These are phyloP conservation scores for Pythium graminicola DNA, from an alignment of 352 stramenopile genomes.

Conservation along the genomic window DNA sequence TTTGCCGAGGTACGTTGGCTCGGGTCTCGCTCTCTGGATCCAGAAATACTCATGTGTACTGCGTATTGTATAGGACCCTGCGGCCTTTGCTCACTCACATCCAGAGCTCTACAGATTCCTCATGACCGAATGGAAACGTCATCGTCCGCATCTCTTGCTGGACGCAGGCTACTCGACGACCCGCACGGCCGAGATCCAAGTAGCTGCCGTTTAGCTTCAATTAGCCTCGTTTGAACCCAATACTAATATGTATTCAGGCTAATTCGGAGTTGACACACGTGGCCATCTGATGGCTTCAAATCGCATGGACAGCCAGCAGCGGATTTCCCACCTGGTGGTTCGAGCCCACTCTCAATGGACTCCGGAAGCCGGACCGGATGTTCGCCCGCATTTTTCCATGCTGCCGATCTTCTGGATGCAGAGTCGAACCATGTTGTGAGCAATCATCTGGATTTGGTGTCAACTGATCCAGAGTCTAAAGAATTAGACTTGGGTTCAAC, in stretches of 20 bases:
- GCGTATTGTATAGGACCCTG: background rate
- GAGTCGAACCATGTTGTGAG: too few relatives aligned
- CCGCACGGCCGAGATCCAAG: background rate
- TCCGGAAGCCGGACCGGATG: background rate
- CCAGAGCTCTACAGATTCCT: background rate
- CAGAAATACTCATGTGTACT: background rate
- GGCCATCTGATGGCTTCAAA: background rate
- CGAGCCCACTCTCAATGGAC: background rate
- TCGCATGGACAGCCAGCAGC: background rate
- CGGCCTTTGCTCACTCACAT: background rate
- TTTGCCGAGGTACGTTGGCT: constrained; percentile 76
- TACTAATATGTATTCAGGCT: too few relatives aligned
- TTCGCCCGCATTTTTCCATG: background rate
- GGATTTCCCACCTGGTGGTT: background rate
- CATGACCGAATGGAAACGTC: background rate
- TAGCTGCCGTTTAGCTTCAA: background rate
- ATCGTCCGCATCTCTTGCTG: background rate
- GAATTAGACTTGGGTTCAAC: background rate
- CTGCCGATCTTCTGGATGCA: background rate
- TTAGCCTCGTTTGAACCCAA: background rate
- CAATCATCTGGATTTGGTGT: too few relatives aligned
- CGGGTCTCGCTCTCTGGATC: background rate
- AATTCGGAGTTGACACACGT: too few relatives aligned
- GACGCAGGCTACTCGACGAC: background rate
- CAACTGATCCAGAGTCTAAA: too few relatives aligned